Evolutionary conservation across 2,329 filamentous ascomycete genomes (phyloP).

Genomic region (Colletotrichum euphorbiae): DNA sequence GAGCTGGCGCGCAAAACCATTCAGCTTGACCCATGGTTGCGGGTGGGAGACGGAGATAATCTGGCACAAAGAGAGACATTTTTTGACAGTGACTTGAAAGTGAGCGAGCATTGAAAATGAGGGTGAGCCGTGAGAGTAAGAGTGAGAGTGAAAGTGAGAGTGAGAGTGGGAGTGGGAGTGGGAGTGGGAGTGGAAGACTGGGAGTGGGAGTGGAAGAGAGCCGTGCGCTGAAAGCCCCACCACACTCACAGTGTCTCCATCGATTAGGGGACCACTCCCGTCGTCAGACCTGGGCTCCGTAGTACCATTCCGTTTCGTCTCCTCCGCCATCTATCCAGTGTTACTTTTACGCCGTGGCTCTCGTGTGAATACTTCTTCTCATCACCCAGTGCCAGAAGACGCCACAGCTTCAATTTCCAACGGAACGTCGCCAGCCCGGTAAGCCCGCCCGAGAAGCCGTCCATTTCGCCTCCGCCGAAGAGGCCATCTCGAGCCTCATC

Average conservation of each 20-base stretch:
- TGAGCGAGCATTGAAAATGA: no score
- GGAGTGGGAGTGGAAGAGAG: not conserved
- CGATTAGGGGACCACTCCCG: conserved; percentile 16
- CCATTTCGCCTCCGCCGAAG: not conserved
- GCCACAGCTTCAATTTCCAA: not conserved
- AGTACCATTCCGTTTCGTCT: conserved; percentile 8
- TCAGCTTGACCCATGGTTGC: conserved; percentile 2
- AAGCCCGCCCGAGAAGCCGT: not conserved
- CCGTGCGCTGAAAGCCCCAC: conserved; percentile 9
- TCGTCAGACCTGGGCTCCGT: no score
- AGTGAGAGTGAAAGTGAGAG: conserved; percentile 1
- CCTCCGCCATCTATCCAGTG: conserved; percentile 6
- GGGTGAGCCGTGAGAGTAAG: conserved; percentile 2
- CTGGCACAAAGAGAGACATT: not conserved
- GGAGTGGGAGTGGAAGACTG: conserved; percentile 2
- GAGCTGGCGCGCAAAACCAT: not conserved
- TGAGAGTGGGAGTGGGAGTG: not conserved
- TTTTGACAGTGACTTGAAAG: not conserved
- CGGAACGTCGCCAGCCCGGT: not conserved
- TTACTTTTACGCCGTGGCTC: no score
- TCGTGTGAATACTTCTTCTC: no score
- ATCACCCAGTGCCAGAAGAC: not conserved
- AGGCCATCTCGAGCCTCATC: not conserved
- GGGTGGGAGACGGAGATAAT: conserved; percentile 17
- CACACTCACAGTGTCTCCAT: conserved; percentile 8